Evolutionary conservation across 306 rosid species (phyloP).

Genomic region (Vicia sativa): DNA sequence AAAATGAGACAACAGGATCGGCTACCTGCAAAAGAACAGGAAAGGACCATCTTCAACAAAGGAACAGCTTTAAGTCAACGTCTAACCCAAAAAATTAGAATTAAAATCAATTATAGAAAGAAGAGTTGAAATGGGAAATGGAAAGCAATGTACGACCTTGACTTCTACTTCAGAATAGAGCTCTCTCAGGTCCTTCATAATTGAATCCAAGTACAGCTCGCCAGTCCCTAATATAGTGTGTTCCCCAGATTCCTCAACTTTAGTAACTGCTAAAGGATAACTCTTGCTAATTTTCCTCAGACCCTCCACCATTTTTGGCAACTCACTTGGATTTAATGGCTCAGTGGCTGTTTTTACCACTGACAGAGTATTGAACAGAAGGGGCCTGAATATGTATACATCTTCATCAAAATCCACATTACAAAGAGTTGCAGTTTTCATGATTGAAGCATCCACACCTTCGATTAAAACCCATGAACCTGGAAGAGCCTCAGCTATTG

Average conservation of each 20-base stretch:
- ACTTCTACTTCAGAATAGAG: conserved; percentile 99
- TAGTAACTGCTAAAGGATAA: conserved; percentile 95
- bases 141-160: conserved; percentile 56
- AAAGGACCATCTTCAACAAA: conserved; percentile 38
- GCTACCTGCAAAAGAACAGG: conserved; percentile 69
- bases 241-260: conserved; percentile 99
- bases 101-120: not conserved
- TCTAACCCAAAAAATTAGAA: not conserved
- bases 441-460: conserved; percentile 98
- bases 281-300: conserved; percentile 98
- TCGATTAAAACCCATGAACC: conserved; percentile 99
- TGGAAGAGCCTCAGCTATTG: conserved; percentile 92
- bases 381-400: conserved; percentile 90
- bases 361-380: conserved; percentile 90
- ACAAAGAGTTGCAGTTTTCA: conserved; percentile 97
- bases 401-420: conserved; percentile 81
- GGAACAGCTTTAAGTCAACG: conserved; percentile 27
- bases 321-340: conserved; percentile 95
- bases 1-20: conserved; percentile 96
- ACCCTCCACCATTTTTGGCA: conserved; percentile 99
- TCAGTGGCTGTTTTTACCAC: conserved; percentile 98
- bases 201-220: conserved; percentile 97
- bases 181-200: conserved; percentile 98
- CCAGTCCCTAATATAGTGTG: conserved; percentile 97
- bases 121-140: not conserved